phyloP scores from a whole-genome alignment of 495 filamentous ascomycete species.

The Cladorrhinum samala region DNA sequence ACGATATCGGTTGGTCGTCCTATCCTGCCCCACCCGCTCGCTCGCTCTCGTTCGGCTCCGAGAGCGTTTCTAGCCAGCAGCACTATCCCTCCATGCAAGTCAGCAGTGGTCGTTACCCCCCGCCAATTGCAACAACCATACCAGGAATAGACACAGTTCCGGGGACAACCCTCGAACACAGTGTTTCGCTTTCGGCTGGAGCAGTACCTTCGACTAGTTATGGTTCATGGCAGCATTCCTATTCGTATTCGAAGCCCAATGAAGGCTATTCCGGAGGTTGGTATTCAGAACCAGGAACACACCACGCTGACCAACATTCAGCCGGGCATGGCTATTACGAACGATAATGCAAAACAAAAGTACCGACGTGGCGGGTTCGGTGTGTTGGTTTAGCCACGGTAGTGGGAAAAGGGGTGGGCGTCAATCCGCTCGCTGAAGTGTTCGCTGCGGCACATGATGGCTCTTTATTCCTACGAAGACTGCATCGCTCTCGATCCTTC shows the following conservation, averaged over 20 bases:
- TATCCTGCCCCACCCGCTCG: slow-evolving; percentile 36
- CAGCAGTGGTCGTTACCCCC: slow-evolving; percentile 30
- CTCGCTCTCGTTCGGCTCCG: slow-evolving; percentile 41
- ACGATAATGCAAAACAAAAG: too few species aligned
- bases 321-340: slow-evolving; percentile 30
- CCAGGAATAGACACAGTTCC: slow-evolving; percentile 33
- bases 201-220: slow-evolving; percentile 36
- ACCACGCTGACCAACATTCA: slow-evolving; percentile 25
- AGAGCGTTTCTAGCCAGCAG: slow-evolving; percentile 26
- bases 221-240: slow-evolving; percentile 39
- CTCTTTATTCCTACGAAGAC: not conserved
- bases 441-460: not conserved
- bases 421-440: too few species aligned
- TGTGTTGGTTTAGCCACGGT: not conserved
- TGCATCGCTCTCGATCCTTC: not conserved
- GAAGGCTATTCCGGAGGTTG: slow-evolving; percentile 36
- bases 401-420: too few species aligned
- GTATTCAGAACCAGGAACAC: slow-evolving; percentile 33
- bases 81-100: slow-evolving; percentile 30
- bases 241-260: slow-evolving; percentile 32
- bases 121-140: slow-evolving; percentile 32
- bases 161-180: slow-evolving; percentile 26
- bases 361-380: not conserved
- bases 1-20: slow-evolving; percentile 33
- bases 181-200: slow-evolving; percentile 36